Base-by-base conservation (phyloP, 2,329 filamentous ascomycete genomes). In the Trichoderma atrobrunneum region DNA sequence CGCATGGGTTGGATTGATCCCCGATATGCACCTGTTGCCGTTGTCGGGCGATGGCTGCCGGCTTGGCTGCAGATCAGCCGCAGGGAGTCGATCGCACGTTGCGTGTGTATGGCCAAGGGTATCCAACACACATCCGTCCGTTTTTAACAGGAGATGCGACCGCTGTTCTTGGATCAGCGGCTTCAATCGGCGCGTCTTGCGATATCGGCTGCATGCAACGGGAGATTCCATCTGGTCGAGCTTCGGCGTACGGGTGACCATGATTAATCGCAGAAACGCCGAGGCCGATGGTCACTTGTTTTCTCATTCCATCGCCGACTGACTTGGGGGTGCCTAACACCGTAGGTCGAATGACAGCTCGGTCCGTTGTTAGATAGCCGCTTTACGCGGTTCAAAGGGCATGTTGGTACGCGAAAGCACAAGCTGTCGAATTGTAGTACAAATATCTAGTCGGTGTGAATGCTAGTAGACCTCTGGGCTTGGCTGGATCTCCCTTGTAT, bases 141-240 rank as follows among this genome's bases (percentile, higher is more conserved):
- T 34, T 18, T 3, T 10, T 7, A n/a, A 21, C 28, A 16, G 21
- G 21, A 61, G 18, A 70, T 34, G 11, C 60, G 28, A 32, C 7
- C 24, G 16, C 26, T 5, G 26, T 30, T 34, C 54, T 18, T 28
- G 28, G 26, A 43, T 61, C 66, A 26, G 56, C 21, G 36, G 28
- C 56, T 61, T 69, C 28, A 43, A 43, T 21, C 28, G 30, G 56
- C 28, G 36, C 56, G 21, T 26, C 36, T 61, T 60, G 66, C 66
- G 66, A 70, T 54, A 70, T 70, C 66, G 66, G 66, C 66, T 62
- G 66, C 66, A 70, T 34, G 57, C n/a, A 70, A 16, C n/a, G 66
- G 65, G 54, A 34, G 36, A 39, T 68, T 21, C 18, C 28, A 24
- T 43, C 34, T n/a, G 7, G 7, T 48, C 34, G n/a, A 24, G 18